Percentiles rank a stretch among this genome's conserved stretches.
phyloP scores from a whole-genome alignment of 202 grass and related monocot genomes.

The Tripidium arundinaceum region DNA sequence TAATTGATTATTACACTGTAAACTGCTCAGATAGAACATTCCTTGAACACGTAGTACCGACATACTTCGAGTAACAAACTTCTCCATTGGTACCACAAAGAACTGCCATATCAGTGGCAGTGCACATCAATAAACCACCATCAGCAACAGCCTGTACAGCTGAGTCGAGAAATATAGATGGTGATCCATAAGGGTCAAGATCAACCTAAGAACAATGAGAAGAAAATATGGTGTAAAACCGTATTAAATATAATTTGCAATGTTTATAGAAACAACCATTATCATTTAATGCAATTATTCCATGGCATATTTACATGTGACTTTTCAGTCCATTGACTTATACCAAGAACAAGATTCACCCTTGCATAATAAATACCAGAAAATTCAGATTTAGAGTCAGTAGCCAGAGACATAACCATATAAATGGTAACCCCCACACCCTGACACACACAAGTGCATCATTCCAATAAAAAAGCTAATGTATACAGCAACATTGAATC shows the following conservation, averaged over 20 bases:
- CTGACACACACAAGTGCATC: not conserved
- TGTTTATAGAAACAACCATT: constrained; percentile 3
- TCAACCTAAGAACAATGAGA: constrained; percentile 59
- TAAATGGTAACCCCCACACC: not conserved
- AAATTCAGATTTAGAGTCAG: constrained; percentile 2
- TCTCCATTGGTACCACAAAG: constrained; percentile 83
- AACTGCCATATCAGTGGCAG: constrained; percentile 94
- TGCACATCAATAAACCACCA: constrained; percentile 90
- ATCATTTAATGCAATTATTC: not conserved
- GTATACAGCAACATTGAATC: not conserved
- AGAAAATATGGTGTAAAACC: not conserved
- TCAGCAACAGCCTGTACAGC: constrained; percentile 83
- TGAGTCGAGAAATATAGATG: constrained; percentile 87
- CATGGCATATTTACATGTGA: constrained; percentile 4
- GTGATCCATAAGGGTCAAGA: constrained; percentile 91
- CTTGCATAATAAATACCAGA: constrained; percentile 12
- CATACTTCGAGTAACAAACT: constrained; percentile 94
- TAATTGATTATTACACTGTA: constrained; percentile 28
- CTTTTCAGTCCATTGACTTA: not conserved
- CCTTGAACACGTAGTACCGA: not conserved
- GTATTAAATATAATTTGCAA: constrained; percentile 3
- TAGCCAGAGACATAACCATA: not conserved
- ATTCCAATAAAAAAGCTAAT: constrained; percentile 1
- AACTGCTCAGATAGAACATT: constrained; percentile 5
- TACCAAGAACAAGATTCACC: not conserved